Base-by-base conservation (phyloP, 176 grass and related monocot species). In the Raddia distichophylla region DNA sequence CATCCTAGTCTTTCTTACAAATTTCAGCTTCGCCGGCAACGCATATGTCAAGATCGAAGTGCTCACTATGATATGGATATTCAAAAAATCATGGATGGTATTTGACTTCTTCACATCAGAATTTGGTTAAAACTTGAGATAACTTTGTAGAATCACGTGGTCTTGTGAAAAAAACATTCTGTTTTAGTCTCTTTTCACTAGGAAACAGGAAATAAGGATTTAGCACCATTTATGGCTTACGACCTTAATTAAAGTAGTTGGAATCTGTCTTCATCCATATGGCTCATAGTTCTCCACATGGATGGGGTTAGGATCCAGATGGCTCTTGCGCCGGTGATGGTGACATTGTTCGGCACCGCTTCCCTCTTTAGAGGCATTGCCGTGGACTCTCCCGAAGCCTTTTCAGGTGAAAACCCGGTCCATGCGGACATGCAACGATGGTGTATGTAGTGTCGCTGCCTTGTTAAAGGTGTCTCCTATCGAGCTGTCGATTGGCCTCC, bases 51-150 rank as follows among this genome's bases (percentile, higher is more conserved):
- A 64, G 87, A 89, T 64, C 77, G 61, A 85, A 65, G 73, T 85
- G 82, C 87, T 71, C 64, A 72, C 9, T 14, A 27, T 27, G 87
- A 89, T 48, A 89, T 89, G 87, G 60, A 89, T 19, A 89, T 85
- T 49, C 82, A 85, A 60, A 68, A 63, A 85, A 85, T 89, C 44
- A 49, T 81, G 52, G 57, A 42, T 33, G 77, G 87, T 85, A 81
- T 63, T 74, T 8, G 56, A 47, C 74, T 18, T 50, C n/a, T 85
- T 19, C 17, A 10, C 5, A 48, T 18, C 20, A 22, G 59, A 60
- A 77, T 16, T 8, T 48, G 40, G 20, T 6, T 69, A 44, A 57
- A 61, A 49, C 68, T 8, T 13, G 17, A 1, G 11, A 6, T 50
- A 17, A 59, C 11, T 22, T 16, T 85, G 32, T n/a, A 11, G 43